Evolutionary conservation across 179 eudicot genomes (phyloP), one percentile per base, ranked within the genome.

Genomic region (Kewa caespitosa): DNA sequence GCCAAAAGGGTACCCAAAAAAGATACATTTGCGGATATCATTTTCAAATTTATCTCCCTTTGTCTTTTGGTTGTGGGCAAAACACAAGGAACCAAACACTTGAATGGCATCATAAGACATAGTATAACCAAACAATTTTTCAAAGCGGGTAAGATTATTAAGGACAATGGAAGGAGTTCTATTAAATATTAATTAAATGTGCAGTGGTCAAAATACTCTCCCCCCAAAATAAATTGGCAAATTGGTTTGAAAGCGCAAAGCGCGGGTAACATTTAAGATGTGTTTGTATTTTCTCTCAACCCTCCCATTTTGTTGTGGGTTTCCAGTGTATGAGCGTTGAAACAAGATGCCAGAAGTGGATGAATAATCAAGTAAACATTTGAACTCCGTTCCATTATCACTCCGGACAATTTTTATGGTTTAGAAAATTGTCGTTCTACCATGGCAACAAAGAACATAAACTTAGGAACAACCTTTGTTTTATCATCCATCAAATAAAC

Each of bases 331-430:
- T 33, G 67, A 63, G 27, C 23, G 32, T 63, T 63, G 39, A 63
- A 63, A 63, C 38, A 63, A 13, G 27, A 63, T 34, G 8, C 67
- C 39, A 8, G 23, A 15, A 32, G 38, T 1, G 18, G 23, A 32
- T 13, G 34, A 63, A 34, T 59, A 59, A 63, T 63, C 67, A 18
- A 32, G 67, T 33, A 63, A 34, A 34, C n/a, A 18, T 13, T 63
- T 32, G 25, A 63, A 63, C 13, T 63, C 67, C 9, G 39, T 63
- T 59, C 61, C 61, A 30, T 59, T 59, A 30, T 59, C 63, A 59
- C 63, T 59, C 30, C 14, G 28, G 43, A 23, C 43, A 36, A 5
- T 25, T 8, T 30, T 25, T 59, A 30, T 27, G 13, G 31, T 5
- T 5, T 27, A 59, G 32, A 25, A 28, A 27, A 10, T 28, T 37